A percentile compares a stretch with the other conserved stretches of the same genome.
These are phyloP conservation scores for Hyphopichia burtonii DNA, from an alignment of 1,139 yeast genomes.

Conservation along the genomic window DNA sequence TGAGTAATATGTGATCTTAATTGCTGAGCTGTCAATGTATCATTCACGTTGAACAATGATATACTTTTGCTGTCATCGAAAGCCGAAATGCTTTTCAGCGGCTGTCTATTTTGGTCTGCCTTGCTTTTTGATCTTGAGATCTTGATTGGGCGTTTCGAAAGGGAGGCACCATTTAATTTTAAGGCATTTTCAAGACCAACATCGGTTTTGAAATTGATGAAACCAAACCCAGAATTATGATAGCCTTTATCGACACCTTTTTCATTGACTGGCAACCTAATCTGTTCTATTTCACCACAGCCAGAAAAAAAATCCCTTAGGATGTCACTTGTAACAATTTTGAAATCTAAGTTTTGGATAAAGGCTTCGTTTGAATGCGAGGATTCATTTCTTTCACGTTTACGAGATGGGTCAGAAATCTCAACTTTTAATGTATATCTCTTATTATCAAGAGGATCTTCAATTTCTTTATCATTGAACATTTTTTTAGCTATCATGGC, in stretches of 20 bases:
- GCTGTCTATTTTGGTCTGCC: conserved; percentile 16
- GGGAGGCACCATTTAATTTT: conserved; percentile 27
- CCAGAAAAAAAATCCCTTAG: conserved; percentile 24
- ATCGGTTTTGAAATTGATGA: conserved; percentile 42
- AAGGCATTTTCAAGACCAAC: conserved; percentile 44
- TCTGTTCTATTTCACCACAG: conserved; percentile 44
- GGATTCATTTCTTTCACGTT: conserved; percentile 35
- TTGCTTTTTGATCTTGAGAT: conserved; percentile 33
- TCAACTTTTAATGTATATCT: conserved; percentile 49
- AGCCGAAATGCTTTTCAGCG: conserved; percentile 11
- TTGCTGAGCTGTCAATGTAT: conserved; percentile 45
- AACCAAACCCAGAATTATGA: conserved; percentile 57
- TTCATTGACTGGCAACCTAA: conserved; percentile 48
- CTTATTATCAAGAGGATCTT: conserved; percentile 19
- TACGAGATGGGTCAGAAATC: conserved; percentile 50
- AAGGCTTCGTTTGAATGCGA: conserved; percentile 56
- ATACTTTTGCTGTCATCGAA: conserved; percentile 15
- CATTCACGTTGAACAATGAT: conserved; percentile 49
- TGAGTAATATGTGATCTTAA: conserved; percentile 30
- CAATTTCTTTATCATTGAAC: conserved; percentile 37
- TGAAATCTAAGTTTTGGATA: conserved; percentile 51
- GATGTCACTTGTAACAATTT: conserved; percentile 20
- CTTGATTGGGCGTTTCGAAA: conserved; percentile 44
- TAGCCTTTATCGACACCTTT: conserved; percentile 24
- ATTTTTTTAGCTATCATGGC: conserved; percentile 49